Percentiles rank a stretch among this genome's conserved stretches.
phyloP scores from a whole-genome alignment of 2,329 filamentous ascomycete species.

The Aspergillus novoparasiticus region DNA sequence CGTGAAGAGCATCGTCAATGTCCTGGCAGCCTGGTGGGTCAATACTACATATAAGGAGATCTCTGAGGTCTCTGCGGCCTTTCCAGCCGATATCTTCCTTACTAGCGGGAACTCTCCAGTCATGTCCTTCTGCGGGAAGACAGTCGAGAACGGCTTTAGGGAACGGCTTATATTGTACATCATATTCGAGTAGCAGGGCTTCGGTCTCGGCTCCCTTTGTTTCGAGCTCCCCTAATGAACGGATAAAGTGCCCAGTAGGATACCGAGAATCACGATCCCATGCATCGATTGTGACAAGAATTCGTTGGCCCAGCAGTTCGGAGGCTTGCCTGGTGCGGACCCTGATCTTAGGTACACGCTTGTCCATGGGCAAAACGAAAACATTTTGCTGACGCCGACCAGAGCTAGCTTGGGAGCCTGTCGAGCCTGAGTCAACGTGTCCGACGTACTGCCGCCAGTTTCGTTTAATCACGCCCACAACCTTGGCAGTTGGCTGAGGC shows the following conservation, averaged over 20 bases:
- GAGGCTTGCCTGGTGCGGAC: slow-evolving; percentile 87
- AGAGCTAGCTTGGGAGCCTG: slow-evolving; percentile 71
- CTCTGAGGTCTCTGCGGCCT: slow-evolving; percentile 79
- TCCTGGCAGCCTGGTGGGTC: slow-evolving; percentile 95
- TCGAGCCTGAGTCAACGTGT: slow-evolving; percentile 85
- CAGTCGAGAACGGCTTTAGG: slow-evolving; percentile 95
- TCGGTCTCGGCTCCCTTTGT: slow-evolving; percentile 98
- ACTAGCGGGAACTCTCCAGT: slow-evolving; percentile 86
- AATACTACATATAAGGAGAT: slow-evolving; percentile 92
- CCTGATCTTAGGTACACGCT: slow-evolving; percentile 93
- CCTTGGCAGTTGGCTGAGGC: slow-evolving; percentile 85
- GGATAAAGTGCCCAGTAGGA: slow-evolving; percentile 89
- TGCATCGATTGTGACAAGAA: slow-evolving; percentile 89
- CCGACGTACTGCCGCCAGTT: slow-evolving; percentile 99
- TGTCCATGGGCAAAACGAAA: slow-evolving; percentile 97
- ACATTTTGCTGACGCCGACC: slow-evolving; percentile 87
- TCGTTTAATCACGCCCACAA: slow-evolving; percentile 89
- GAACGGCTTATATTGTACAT: slow-evolving; percentile 97
- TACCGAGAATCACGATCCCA: slow-evolving; percentile 95
- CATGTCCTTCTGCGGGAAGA: slow-evolving; percentile 84
- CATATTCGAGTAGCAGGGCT: slow-evolving; percentile 88
- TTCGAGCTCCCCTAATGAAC: slow-evolving; percentile 89
- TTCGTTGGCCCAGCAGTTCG: slow-evolving; percentile 85
- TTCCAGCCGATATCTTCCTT: slow-evolving; percentile 83
- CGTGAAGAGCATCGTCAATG: slow-evolving; percentile 96